Percentiles rank a stretch among this genome's conserved stretches.
These are phyloP conservation scores for Zoysia pacifica DNA, from an alignment of 176 grass and related monocot genomes.

Conservation along the genomic window DNA sequence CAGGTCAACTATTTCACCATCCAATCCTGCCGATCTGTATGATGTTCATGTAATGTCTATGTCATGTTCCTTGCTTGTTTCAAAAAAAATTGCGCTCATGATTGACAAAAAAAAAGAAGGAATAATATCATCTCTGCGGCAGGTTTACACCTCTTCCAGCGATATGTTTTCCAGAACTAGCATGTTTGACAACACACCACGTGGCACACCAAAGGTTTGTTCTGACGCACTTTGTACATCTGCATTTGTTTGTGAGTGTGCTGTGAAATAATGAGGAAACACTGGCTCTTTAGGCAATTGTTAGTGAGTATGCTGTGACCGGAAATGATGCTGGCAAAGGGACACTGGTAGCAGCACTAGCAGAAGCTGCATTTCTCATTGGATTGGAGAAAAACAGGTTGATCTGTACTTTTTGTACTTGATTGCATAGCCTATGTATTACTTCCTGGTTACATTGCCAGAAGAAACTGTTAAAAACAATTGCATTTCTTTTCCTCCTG, in stretches of 20 bases:
- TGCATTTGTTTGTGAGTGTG: neutral
- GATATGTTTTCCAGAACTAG: slow-evolving; percentile 61
- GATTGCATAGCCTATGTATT: neutral
- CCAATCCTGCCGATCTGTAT: slow-evolving; percentile 87
- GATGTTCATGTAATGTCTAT: slow-evolving; percentile 74
- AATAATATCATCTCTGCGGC: slow-evolving; percentile 17
- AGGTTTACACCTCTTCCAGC: slow-evolving; percentile 73
- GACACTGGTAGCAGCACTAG: slow-evolving; percentile 84
- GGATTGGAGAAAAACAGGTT: slow-evolving; percentile 96
- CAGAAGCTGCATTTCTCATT: slow-evolving; percentile 90
- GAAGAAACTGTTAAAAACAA: neutral
- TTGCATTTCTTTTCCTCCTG: slow-evolving; percentile 33
- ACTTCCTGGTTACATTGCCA: neutral
- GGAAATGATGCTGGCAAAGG: slow-evolving; percentile 74
- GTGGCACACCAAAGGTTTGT: slow-evolving; percentile 60
- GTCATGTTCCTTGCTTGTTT: slow-evolving; percentile 22
- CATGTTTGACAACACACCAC: slow-evolving; percentile 68
- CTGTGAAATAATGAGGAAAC: slow-evolving; percentile 9
- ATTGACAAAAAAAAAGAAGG: neutral
- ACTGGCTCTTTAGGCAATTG: slow-evolving; percentile 61
- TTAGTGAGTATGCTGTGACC: slow-evolving; percentile 91
- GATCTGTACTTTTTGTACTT: slow-evolving; percentile 17
- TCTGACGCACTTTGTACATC: slow-evolving; percentile 10
- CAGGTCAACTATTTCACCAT: slow-evolving; percentile 56
- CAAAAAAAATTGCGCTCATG: neutral